phyloP scores from a whole-genome alignment of 345 rosid genomes.

The Hypericum perforatum region DNA sequence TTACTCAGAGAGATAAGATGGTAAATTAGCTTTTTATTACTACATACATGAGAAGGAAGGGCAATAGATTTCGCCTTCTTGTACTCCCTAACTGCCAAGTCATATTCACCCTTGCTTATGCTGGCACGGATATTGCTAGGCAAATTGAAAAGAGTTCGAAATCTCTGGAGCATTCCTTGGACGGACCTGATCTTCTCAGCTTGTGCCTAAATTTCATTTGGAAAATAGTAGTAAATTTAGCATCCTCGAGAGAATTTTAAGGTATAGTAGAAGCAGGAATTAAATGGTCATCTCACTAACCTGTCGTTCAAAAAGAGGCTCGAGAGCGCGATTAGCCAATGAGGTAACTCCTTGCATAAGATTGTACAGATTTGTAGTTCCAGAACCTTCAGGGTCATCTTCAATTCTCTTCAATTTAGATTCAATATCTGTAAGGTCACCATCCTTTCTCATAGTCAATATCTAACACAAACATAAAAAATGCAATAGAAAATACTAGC shows the following conservation, averaged over 20 bases:
- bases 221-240: slow-evolving; percentile 12
- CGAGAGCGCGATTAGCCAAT: slow-evolving; percentile 72
- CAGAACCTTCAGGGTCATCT: slow-evolving; percentile 94
- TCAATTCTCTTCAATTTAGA: slow-evolving; percentile 90
- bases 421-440: slow-evolving; percentile 59
- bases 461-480: slow-evolving; percentile 17
- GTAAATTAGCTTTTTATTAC: slow-evolving; percentile 6
- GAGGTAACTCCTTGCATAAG: slow-evolving; percentile 79
- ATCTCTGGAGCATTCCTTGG: slow-evolving; percentile 98
- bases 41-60: slow-evolving; percentile 87
- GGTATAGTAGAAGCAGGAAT: neutral
- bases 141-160: slow-evolving; percentile 83
- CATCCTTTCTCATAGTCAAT: slow-evolving; percentile 12
- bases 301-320: slow-evolving; percentile 98
- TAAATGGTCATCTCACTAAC: slow-evolving; percentile 29
- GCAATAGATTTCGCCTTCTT: slow-evolving; percentile 96
- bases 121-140: slow-evolving; percentile 91
- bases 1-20: slow-evolving; percentile 4
- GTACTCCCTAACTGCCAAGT: slow-evolving; percentile 94
- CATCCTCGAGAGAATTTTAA: neutral
- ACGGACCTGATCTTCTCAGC: slow-evolving; percentile 97
- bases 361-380: slow-evolving; percentile 73
- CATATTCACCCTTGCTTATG: slow-evolving; percentile 94
- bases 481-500: neutral
- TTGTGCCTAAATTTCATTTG: slow-evolving; percentile 51